Percentiles rank a stretch among this genome's conserved stretches.
Evolutionary conservation across 2,329 filamentous ascomycete species (phyloP).

Genomic region (Orbilia oligospora): DNA sequence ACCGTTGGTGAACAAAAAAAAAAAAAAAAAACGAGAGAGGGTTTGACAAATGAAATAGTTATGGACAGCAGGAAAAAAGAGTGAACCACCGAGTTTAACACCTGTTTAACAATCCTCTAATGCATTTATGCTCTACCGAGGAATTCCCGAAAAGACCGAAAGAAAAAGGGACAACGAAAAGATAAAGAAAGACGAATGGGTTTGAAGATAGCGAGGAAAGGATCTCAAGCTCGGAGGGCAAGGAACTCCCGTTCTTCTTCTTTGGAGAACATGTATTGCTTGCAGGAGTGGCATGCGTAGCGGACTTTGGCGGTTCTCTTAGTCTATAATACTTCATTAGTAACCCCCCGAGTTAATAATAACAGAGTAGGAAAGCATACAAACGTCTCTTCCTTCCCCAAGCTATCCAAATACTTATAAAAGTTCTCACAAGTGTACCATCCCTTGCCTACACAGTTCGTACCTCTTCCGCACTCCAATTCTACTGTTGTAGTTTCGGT

Average conservation of each 20-base stretch:
- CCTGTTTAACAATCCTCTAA: slow-evolving; percentile 35
- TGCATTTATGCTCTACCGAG: slow-evolving; percentile 11
- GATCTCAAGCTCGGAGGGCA: slow-evolving; percentile 36
- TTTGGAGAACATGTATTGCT: slow-evolving; percentile 53
- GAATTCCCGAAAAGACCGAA: slow-evolving; percentile 1
- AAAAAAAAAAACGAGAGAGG: background rate
- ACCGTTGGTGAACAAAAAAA: background rate
- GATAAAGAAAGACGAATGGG: background rate
- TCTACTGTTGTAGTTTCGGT: slow-evolving; percentile 40
- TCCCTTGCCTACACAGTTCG: slow-evolving; percentile 44
- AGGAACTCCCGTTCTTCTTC: slow-evolving; percentile 44
- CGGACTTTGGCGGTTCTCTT: slow-evolving; percentile 48
- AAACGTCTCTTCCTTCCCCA: slow-evolving; percentile 57
- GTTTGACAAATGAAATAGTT: background rate
- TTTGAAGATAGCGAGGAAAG: background rate
- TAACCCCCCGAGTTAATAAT: background rate
- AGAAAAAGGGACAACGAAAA: background rate
- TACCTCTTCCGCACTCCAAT: slow-evolving; percentile 54
- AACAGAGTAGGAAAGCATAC: slow-evolving; percentile 8
- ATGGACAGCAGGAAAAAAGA: background rate
- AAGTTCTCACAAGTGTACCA: slow-evolving; percentile 60
- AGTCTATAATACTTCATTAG: slow-evolving; percentile 19
- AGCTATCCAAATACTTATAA: slow-evolving; percentile 55
- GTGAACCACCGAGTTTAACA: slow-evolving; percentile 28
- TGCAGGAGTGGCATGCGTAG: slow-evolving; percentile 54